These are phyloP conservation scores for Umbelopsis sp. DNA, from an alignment of 192 early-diverging fungal species.

Conservation along the genomic window DNA sequence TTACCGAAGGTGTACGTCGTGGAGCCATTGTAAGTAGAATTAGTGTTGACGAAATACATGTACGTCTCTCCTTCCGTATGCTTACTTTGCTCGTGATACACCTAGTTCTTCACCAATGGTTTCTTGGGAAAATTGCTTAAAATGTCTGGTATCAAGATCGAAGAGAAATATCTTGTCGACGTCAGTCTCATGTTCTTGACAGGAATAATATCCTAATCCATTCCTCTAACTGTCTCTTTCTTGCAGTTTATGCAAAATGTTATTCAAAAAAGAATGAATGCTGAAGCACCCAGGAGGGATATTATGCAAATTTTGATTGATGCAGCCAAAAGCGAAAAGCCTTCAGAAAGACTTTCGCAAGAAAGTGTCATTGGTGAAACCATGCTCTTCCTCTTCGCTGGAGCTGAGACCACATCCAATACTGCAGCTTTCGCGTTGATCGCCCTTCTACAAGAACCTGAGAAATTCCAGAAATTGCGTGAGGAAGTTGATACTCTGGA, in stretches of 20 bases:
- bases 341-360: conserved; percentile 36
- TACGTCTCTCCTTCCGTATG: not conserved
- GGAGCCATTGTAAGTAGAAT: not conserved
- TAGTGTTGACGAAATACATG: no score
- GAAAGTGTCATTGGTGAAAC: conserved; percentile 42
- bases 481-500: conserved; percentile 40
- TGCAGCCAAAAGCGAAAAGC: conserved; percentile 28
- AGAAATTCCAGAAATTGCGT: conserved; percentile 37
- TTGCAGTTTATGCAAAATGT: conserved; percentile 28
- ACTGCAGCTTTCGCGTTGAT: conserved; percentile 42
- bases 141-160: conserved; percentile 1
- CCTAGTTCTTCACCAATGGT: conserved; percentile 1
- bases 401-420: conserved; percentile 40
- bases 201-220: no score
- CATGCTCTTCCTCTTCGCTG: conserved; percentile 42
- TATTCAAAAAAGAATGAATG: conserved; percentile 17
- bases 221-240: not conserved
- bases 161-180: not conserved
- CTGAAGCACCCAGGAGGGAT: conserved; percentile 29
- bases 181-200: not conserved
- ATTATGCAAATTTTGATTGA: conserved; percentile 50
- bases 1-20: conserved; percentile 17
- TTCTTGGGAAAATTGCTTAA: conserved; percentile 21
- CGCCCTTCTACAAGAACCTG: conserved; percentile 35
- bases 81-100: not conserved